Evolutionary conservation across 2,329 filamentous ascomycete species (phyloP), one percentile per base, ranked within the genome.

Genomic region (Fusarium sp.): DNA sequence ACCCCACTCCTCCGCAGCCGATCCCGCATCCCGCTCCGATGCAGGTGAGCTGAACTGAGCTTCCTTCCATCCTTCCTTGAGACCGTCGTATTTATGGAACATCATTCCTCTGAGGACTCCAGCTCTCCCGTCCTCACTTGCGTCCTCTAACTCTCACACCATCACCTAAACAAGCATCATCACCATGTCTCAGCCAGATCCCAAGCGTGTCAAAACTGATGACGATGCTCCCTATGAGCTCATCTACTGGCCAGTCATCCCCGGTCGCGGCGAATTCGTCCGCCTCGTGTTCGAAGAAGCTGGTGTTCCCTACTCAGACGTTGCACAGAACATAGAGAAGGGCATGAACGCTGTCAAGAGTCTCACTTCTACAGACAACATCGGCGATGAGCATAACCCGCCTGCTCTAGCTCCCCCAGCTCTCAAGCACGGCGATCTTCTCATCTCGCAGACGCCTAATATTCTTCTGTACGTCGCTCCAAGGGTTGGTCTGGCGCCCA

Each of bases 261-360:
- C 93, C 39, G 93, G 93, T 45, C 91, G 93, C 55, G 93, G 90
- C 70, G 93, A 96, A 80, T 90, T 90, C 80, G 84, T 95, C 79
- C 92, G 93, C 28, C 88, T 96, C 17, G 87, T 87, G 22, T 89
- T 96, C 74, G 93, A 95, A 83, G 92, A 92, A 59, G 86, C 90
- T 26, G 87, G 87, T 24, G 88, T 88, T 3, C 80, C 87, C 8
- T 95, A 94, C 84, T 89, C 82, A 31, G 93, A 95, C 83, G 84
- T 66, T 36, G 70, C 80, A 52, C 79, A 79, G 54, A 57, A 83
- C 20, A 79, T 75, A 10, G 78, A 88, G 36, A 82, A 86, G n/a
- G 91, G 88, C 62, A 83, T 89, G 51, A 76, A 84, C 4, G 75
- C 83, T 4, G 86, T 94, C 20, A 79, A 87, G 7, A 79, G 84